phyloP scores from a whole-genome alignment of 768 basidiomycete species.

The Suillus ampliporus region DNA sequence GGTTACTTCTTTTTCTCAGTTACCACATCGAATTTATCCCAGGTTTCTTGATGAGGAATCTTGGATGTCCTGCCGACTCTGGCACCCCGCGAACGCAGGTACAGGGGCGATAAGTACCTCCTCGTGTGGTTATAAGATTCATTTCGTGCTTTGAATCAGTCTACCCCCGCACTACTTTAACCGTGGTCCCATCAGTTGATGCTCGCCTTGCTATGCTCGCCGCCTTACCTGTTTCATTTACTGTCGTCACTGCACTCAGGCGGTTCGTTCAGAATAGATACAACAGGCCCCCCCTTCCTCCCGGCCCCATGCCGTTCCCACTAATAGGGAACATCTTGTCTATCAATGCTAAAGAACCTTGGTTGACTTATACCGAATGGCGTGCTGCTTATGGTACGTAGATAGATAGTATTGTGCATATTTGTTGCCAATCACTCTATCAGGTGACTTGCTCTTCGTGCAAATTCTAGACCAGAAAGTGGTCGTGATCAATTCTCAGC shows the following conservation, averaged over 20 bases:
- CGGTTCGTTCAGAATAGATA: neutral
- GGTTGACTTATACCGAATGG: slow-evolving; percentile 40
- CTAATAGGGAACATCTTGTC: slow-evolving; percentile 39
- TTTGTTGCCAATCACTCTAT: neutral
- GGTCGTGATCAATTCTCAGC: slow-evolving; percentile 40
- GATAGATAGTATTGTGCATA: slow-evolving; percentile 12
- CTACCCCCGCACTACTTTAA: too few species aligned
- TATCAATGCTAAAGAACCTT: slow-evolving; percentile 33
- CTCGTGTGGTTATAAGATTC: too few species aligned
- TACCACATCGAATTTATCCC: too few species aligned
- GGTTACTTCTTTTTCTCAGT: too few species aligned
- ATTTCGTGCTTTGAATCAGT: too few species aligned
- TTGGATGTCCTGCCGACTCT: too few species aligned
- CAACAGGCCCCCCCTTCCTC: slow-evolving; percentile 29
- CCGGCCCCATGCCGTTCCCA: slow-evolving; percentile 40
- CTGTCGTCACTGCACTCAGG: neutral
- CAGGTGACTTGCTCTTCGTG: slow-evolving; percentile 38
- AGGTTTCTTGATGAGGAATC: too few species aligned
- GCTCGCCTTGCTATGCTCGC: neutral
- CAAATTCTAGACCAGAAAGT: slow-evolving; percentile 33
- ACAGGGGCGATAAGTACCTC: too few species aligned
- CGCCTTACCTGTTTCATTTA: neutral
- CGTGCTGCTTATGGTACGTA: slow-evolving; percentile 26
- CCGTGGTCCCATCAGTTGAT: neutral
- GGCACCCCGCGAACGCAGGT: too few species aligned